Base-by-base conservation (phyloP, 2,329 filamentous ascomycete genomes). In the Xylariaceae sp. region DNA sequence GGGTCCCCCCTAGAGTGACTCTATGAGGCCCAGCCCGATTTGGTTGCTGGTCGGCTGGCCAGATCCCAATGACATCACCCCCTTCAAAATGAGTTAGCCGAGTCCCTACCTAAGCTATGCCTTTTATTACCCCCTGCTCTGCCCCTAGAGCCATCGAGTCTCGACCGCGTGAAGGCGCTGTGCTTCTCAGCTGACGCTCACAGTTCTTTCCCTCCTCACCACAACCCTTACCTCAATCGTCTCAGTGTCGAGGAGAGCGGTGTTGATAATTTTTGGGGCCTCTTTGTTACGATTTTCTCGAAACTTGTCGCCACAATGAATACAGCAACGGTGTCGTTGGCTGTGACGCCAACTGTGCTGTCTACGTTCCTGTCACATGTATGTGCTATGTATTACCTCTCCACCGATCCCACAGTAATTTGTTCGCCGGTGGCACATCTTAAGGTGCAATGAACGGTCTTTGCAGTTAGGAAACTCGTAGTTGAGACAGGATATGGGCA, bases 341-440 rank as follows among this genome's bases (percentile, higher is more conserved):
- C 91, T 45, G 87, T 97, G 49, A 90, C 91, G 57, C 93, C 94
- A 12, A 91, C 89, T 3, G 88, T 96, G 43, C 80, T 97, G 50
- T 86, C 89, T 60, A 97, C 93, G 13, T 86, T 93, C 57, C 77
- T 97, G 62, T 87, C 86, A 53, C 94, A 97, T 78, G 89, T 92
- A 79, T 62, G 85, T 74, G 13, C 14, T 17, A 79, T 62, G 85
- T 74, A 7, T 13, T 17, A 40, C 43, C 47, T 31, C 22, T 7
- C 4, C 6, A 14, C 33, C n/a, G 16, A 33, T 14, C 31, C 10
- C 33, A 5, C 4, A 17, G 7, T 33, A 16, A 2, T 34, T 36
- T 39, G 16, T 13, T 16, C 34, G 13, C 34, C 13, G 5, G 9
- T 38, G 34, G 13, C 22, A 7, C 22, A 28, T 28, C 7, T 4